Evolutionary conservation across 106 monocot genomes (phyloP).

Genomic region (Narthecium ossifragum): DNA sequence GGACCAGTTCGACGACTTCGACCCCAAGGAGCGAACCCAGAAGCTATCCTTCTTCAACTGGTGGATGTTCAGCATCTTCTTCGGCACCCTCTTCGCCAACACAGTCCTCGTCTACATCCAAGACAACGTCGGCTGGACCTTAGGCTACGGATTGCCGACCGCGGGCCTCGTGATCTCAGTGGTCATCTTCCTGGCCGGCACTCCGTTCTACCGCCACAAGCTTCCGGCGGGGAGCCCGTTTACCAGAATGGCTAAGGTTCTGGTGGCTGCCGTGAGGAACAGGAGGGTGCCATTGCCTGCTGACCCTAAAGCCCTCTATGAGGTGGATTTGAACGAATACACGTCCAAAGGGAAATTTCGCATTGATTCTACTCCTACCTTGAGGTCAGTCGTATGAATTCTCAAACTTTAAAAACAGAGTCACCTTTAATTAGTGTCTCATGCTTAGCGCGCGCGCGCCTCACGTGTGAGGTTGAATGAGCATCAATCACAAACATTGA

Average conservation of each 20-base stretch:
- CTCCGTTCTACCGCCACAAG: slow-evolving; percentile 46
- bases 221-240: slow-evolving; percentile 35
- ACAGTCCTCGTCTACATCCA: slow-evolving; percentile 75
- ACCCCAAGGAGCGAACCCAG: slow-evolving; percentile 49
- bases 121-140: slow-evolving; percentile 57
- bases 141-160: slow-evolving; percentile 57
- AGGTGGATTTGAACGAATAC: slow-evolving; percentile 22
- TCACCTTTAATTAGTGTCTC: no score
- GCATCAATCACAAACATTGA: no score
- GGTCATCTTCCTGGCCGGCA: slow-evolving; percentile 36
- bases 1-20: slow-evolving; percentile 79
- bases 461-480: no score
- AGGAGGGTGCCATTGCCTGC: slow-evolving; percentile 21
- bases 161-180: slow-evolving; percentile 18
- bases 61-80: slow-evolving; percentile 95
- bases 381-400: no score
- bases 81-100: slow-evolving; percentile 69
- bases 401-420: no score
- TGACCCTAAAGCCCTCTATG: slow-evolving; percentile 34
- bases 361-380: slow-evolving; percentile 28
- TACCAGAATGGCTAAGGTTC: slow-evolving; percentile 31
- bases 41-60: slow-evolving; percentile 98
- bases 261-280: slow-evolving; percentile 42
- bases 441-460: no score
- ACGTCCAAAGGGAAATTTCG: slow-evolving; percentile 14